Conservation (phyloP, 192 early-diverging fungal species). For the Rhizoclosmatium globosum region DNA sequence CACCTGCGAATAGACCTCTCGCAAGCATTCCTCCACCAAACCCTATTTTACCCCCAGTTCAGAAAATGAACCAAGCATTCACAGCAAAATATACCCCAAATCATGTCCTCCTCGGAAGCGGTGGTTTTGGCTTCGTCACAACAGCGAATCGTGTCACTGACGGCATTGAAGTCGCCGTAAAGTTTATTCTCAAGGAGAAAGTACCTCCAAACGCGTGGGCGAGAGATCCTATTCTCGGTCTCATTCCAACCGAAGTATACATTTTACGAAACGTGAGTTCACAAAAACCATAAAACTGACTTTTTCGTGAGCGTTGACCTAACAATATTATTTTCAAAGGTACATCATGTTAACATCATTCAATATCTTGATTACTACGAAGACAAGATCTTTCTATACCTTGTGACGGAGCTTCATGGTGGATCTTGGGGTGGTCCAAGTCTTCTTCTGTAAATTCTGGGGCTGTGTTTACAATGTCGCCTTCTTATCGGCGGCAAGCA, state of each 20-base stretch:
- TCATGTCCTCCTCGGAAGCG: conserved; percentile 55
- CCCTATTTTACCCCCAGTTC: conserved; percentile 8
- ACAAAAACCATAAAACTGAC: not conserved
- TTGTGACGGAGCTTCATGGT: conserved; percentile 62
- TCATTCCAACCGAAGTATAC: conserved; percentile 59
- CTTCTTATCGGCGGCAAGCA: conserved; percentile 11
- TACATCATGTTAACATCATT: conserved; percentile 70
- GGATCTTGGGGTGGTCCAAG: conserved; percentile 39
- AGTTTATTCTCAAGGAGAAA: conserved; percentile 67
- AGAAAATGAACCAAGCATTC: conserved; percentile 26
- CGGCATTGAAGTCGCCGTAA: conserved; percentile 72
- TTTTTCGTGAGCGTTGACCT: not conserved
- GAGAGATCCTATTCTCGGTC: conserved; percentile 51
- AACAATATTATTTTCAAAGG: conserved; percentile 7
- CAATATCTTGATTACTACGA: conserved; percentile 56
- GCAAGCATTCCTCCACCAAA: conserved; percentile 12
- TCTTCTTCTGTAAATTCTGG: not conserved
- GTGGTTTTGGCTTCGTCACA: conserved; percentile 76
- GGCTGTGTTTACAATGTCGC: not conserved
- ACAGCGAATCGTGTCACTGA: conserved; percentile 60
- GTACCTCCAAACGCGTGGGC: conserved; percentile 53
- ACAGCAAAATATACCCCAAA: conserved; percentile 39
- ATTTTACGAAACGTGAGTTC: conserved; percentile 32
- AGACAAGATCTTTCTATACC: conserved; percentile 50
- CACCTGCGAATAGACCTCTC: not conserved